These are phyloP conservation scores for Starmerella geochares DNA, from an alignment of 805 yeast species.

Conservation along the genomic window DNA sequence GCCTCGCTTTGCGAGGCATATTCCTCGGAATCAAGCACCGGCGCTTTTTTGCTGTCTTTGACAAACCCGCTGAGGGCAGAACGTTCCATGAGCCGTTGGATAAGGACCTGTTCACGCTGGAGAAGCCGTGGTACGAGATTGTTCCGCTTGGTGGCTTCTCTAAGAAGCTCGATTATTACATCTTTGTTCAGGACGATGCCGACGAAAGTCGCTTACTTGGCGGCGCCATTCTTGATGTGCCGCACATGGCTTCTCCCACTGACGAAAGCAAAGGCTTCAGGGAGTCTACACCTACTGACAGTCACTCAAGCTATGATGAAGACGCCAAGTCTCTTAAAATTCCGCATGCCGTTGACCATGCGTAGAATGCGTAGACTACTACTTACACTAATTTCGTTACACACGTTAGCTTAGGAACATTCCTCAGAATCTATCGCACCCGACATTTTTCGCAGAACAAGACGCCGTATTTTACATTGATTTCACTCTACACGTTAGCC, in stretches of 20 bases:
- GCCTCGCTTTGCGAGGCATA: conserved; percentile 35
- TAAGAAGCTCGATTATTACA: conserved; percentile 18
- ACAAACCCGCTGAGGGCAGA: conserved; percentile 18
- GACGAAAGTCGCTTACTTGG: conserved; percentile 8
- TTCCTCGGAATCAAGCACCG: conserved; percentile 13
- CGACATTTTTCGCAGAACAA: no score
- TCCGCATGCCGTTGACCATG: no score
- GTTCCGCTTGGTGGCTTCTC: conserved; percentile 5
- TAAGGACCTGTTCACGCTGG: conserved; percentile 14
- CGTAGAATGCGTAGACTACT: no score
- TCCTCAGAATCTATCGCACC: no score
- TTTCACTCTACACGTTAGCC: no score
- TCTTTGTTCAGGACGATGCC: conserved; percentile 20
- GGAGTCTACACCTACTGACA: background rate
- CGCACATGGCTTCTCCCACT: background rate
- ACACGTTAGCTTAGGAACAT: no score
- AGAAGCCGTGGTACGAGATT: conserved; percentile 25
- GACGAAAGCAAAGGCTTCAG: background rate
- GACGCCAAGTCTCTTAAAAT: no score
- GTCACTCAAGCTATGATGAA: background rate
- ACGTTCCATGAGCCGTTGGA: conserved; percentile 17
- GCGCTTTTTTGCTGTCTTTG: conserved; percentile 22
- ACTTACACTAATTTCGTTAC: no score
- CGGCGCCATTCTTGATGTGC: conserved; percentile 11
- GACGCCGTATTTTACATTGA: no score